These are phyloP conservation scores for Tuber calosporum DNA, from an alignment of 495 filamentous ascomycete species.

Conservation along the genomic window DNA sequence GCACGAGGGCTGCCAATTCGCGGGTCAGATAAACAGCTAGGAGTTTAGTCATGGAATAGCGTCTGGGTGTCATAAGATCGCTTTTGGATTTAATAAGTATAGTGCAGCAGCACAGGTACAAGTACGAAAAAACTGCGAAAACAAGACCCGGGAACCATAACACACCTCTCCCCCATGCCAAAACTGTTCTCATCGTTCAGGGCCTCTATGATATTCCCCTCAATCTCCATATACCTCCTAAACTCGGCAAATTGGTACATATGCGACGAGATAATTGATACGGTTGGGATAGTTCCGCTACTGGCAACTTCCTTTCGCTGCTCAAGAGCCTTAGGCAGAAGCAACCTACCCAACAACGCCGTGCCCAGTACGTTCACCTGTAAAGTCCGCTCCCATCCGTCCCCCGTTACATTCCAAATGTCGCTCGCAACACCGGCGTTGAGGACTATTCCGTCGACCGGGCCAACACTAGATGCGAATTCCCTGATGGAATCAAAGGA, in stretches of 20 bases:
- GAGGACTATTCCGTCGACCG: conserved; percentile 47
- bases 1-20: conserved; percentile 45
- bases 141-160: background rate
- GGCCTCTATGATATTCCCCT: conserved; percentile 40
- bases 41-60: conserved; percentile 52
- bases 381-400: conserved; percentile 52
- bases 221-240: conserved; percentile 41
- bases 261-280: conserved; percentile 19
- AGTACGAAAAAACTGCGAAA: background rate
- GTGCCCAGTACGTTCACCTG: conserved; percentile 58
- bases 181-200: conserved; percentile 42
- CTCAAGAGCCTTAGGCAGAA: conserved; percentile 1
- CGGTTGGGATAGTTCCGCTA: background rate
- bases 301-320: background rate
- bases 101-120: background rate
- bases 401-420: conserved; percentile 25
- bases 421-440: conserved; percentile 45
- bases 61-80: background rate
- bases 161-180: background rate
- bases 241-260: conserved; percentile 34
- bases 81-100: background rate
- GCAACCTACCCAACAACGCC: conserved; percentile 47
- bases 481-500: conserved; percentile 45
- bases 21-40: conserved; percentile 48
- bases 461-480: conserved; percentile 45